Percentiles rank a stretch among this genome's conserved stretches.
Evolutionary conservation across 2,329 filamentous ascomycete species (phyloP).

Genomic region (Parascedosporium putredinis): DNA sequence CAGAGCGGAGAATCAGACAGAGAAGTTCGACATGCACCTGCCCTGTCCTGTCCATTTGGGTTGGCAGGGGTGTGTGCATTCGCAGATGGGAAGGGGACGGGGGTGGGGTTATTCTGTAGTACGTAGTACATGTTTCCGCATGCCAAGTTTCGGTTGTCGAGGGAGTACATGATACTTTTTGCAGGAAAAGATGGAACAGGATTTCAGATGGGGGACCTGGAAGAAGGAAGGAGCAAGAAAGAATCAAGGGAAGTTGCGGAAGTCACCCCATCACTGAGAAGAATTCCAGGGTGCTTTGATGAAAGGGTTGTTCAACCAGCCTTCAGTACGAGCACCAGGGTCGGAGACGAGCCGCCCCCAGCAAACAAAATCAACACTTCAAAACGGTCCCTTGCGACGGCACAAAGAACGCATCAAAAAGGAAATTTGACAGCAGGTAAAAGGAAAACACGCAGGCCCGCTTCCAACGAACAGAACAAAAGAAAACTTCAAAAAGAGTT

Average conservation of each 20-base stretch:
- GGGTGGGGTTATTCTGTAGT: background rate
- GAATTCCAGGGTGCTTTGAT: background rate
- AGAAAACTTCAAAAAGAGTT: too few species aligned
- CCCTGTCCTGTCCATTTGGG: background rate
- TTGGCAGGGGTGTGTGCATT: background rate
- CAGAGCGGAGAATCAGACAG: background rate
- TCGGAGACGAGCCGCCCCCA: too few species aligned
- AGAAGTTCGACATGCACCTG: background rate
- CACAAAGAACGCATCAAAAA: too few species aligned
- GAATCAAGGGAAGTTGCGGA: background rate
- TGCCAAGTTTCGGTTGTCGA: background rate
- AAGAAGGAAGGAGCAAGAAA: background rate
- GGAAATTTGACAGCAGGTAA: too few species aligned
- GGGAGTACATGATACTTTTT: background rate
- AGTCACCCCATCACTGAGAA: too few species aligned
- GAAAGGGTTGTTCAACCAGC: background rate
- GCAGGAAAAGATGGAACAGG: too few species aligned
- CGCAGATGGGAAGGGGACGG: background rate
- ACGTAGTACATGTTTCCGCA: background rate
- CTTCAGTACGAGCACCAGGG: background rate
- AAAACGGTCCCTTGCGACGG: background rate
- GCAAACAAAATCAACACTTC: background rate
- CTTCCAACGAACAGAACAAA: too few species aligned
- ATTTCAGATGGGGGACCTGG: too few species aligned
- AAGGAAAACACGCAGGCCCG: too few species aligned